Evolutionary conservation across 345 rosid species (phyloP).

Genomic region (Fremontodendron californicum): DNA sequence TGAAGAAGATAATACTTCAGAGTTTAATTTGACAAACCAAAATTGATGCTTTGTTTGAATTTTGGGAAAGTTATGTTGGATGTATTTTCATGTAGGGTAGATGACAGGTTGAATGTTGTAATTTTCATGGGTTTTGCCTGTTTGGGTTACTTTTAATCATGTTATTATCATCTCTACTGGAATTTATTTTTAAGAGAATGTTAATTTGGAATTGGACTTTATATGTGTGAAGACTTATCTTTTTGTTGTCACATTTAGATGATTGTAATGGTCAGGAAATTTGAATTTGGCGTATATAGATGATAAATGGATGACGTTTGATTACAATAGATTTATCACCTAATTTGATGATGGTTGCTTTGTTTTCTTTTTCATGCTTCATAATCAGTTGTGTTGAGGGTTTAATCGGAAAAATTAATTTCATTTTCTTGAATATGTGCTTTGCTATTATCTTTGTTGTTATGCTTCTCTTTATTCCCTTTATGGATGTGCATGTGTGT

Average conservation of each 20-base stretch:
- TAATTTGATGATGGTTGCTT: background rate
- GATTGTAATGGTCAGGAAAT: background rate
- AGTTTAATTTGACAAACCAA: background rate
- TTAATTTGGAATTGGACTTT: background rate
- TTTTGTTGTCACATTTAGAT: background rate
- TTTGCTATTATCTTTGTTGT: background rate
- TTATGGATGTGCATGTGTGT: background rate
- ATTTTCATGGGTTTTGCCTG: background rate
- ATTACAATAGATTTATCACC: background rate
- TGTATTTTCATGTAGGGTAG: background rate
- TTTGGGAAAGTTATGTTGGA: background rate
- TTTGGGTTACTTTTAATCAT: background rate
- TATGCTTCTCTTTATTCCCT: slow-evolving; percentile 8
- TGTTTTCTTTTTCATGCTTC: background rate
- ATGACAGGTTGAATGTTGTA: background rate
- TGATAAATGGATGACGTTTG: background rate
- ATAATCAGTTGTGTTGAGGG: background rate
- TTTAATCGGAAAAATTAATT: background rate
- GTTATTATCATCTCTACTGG: background rate
- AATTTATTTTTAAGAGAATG: background rate
- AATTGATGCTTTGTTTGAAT: background rate
- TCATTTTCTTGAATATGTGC: background rate
- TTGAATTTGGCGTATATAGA: background rate
- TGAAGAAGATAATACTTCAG: background rate
- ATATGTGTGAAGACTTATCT: background rate